These are phyloP conservation scores for Coemansia furcata DNA, from an alignment of 192 early-diverging fungal species.

Conservation along the genomic window DNA sequence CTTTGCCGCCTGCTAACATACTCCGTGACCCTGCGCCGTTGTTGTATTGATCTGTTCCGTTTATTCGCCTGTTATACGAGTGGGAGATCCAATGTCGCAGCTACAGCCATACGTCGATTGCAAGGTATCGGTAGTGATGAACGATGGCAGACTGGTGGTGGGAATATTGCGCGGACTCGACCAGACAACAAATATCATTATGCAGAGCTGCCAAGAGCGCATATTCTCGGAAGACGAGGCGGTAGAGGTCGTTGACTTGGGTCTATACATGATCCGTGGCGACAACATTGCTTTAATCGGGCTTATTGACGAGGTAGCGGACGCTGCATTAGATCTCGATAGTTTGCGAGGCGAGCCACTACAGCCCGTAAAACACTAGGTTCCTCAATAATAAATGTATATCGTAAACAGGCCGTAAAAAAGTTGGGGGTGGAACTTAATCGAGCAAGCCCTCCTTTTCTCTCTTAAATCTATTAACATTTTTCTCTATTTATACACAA, in stretches of 20 bases:
- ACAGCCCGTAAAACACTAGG: slow-evolving; percentile 23
- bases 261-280: slow-evolving; percentile 56
- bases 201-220: slow-evolving; percentile 53
- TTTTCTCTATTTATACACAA: background rate
- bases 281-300: slow-evolving; percentile 54
- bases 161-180: slow-evolving; percentile 55
- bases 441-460: background rate
- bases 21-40: background rate
- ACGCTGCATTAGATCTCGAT: slow-evolving; percentile 35
- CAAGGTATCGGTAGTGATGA: slow-evolving; percentile 42
- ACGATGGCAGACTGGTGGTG: slow-evolving; percentile 46
- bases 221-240: slow-evolving; percentile 55
- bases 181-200: slow-evolving; percentile 55
- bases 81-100: slow-evolving; percentile 31
- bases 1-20: background rate
- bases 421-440: background rate
- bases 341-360: slow-evolving; percentile 21
- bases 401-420: background rate
- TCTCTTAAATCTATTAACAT: background rate
- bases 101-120: slow-evolving; percentile 41
- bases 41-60: no score
- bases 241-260: slow-evolving; percentile 52
- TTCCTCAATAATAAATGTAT: background rate
- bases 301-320: slow-evolving; percentile 39
- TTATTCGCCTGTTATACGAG: no score